Base-by-base conservation (phyloP, 495 filamentous ascomycete species). In the Penicillium riverlandense region DNA sequence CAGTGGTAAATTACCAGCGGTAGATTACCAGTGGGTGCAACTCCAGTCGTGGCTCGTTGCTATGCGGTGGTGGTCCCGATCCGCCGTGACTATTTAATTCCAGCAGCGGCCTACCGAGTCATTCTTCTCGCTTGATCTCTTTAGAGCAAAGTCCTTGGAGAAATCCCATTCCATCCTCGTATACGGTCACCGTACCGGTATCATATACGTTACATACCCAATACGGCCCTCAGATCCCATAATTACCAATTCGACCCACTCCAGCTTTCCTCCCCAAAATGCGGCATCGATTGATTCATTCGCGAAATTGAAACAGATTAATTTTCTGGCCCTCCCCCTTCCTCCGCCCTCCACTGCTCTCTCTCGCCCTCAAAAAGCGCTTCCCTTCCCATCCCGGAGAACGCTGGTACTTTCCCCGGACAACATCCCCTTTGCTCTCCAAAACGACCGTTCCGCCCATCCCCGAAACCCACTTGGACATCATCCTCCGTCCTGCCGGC, bases 401-500 rank as follows among this genome's bases (percentile, higher is more conserved):
- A 57, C 55, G 51, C 61, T 52, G 57, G 52, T 49, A 44, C 50
- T 54, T 43, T 58, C 50, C 53, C 51, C 4, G 22, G 22, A 22
- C 22, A 22, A 22, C 22, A 22, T 22, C 22, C 3, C 22, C 22
- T 22, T 22, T 6, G 6, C 22, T 22, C 22, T 4, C 22, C 22
- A 2, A 22, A 22, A 22, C 22, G 22, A 22, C 22, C 22, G 22
- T 44, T 55, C 44, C 51, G 42, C 40, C 31, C 14, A 41, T 30
- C 43, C 48, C 44, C 22, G 22, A 22, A 49, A 43, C 38, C 49
- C 42, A 52, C 47, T 52, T 48, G 48, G 54, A 55, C 50, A 41
- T 55, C 61, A 61, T 52, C 45, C 57, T 43, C 58, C 48, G 52
- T 53, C 45, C 57, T 43, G 58, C 52, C 43, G 57, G 57, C 48